phyloP scores from a whole-genome alignment of 1,139 yeast species.

The Pneumocystis wakefieldiae region DNA sequence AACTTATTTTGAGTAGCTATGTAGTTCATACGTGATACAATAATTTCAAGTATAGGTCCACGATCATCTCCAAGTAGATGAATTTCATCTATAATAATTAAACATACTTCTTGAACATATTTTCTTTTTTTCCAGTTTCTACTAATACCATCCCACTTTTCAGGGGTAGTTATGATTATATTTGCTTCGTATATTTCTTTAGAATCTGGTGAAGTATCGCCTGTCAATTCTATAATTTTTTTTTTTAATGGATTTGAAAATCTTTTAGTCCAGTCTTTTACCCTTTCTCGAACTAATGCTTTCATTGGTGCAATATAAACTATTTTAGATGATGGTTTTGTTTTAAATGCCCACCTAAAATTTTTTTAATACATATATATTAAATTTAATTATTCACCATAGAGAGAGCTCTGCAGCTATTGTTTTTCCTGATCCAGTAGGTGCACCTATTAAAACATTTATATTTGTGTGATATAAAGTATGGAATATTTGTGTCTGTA shows the following conservation, averaged over 20 bases:
- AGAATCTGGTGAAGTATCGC: slow-evolving; percentile 89
- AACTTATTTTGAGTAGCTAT: slow-evolving; percentile 60
- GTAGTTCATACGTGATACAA: slow-evolving; percentile 95
- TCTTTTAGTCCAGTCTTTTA: slow-evolving; percentile 79
- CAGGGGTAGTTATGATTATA: slow-evolving; percentile 91
- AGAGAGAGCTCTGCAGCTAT: slow-evolving; percentile 93
- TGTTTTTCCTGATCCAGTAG: slow-evolving; percentile 97
- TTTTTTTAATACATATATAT: slow-evolving; percentile 4
- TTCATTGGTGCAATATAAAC: slow-evolving; percentile 95
- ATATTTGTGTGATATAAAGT: slow-evolving; percentile 65
- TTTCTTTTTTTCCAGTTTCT: slow-evolving; percentile 95
- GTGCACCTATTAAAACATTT: slow-evolving; percentile 87
- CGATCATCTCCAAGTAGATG: slow-evolving; percentile 94
- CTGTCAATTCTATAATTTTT: slow-evolving; percentile 80
- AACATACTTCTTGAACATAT: slow-evolving; percentile 78
- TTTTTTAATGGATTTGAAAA: slow-evolving; percentile 46
- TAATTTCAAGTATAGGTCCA: slow-evolving; percentile 96
- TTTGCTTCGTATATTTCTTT: slow-evolving; percentile 77
- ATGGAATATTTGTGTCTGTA: slow-evolving; percentile 96
- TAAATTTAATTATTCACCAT: slow-evolving; percentile 53
- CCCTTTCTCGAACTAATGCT: slow-evolving; percentile 91
- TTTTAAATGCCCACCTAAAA: slow-evolving; percentile 13
- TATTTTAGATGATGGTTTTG: slow-evolving; percentile 16
- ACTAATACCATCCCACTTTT: slow-evolving; percentile 95
- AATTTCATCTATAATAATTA: slow-evolving; percentile 95